Base-by-base conservation (phyloP, 352 stramenopile species). In the Phytopythium boreale region DNA sequence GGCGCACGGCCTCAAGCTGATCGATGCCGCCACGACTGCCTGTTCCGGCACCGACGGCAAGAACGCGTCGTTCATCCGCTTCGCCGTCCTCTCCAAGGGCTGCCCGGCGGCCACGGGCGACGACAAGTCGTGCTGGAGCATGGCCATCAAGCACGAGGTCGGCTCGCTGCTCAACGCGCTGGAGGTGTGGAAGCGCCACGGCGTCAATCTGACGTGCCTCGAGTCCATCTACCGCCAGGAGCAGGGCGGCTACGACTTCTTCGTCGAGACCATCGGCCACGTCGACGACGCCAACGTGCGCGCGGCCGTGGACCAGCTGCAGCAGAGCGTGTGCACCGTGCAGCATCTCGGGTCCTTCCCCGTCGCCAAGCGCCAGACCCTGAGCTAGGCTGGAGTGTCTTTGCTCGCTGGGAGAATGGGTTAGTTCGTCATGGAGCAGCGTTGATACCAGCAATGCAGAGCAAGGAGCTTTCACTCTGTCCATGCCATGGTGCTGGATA, bases 91-190 rank as follows among this genome's bases (percentile, higher is more conserved):
- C 43, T 88, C 83, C 4, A 90, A 90, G 62, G 71, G 69, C 15
- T 90, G 73, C 49, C 78, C 75, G 39, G 77, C 80, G 14, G 69
- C 85, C 14, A 95, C 82, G 1, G 87, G 87, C 19, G 73, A 87
- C 27, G 87, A 95, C 72, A 95, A 95, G 68, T 89, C 87, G 34
- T 92, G 81, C 50, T 67, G 95, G 55, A 89, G 87, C 50, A 92
- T 95, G 84, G 78, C 80, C 59, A 87, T 96, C 55, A 90, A 87
- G 72, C 87, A 96, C 74, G 74, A 95, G 72, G 87, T 95, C n/a
- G 88, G 88, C 34, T 94, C 87, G 44, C 67, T 96, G 39, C 66
- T 96, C 17, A 84, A 63, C 44, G 83, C 87, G 7, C 68, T 96
- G 11, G 78, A 92, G 59, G 83, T 95, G 27, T 95, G 88, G 81